Conservation (phyloP, 306 rosid species). For the Begonia loranthoides region DNA sequence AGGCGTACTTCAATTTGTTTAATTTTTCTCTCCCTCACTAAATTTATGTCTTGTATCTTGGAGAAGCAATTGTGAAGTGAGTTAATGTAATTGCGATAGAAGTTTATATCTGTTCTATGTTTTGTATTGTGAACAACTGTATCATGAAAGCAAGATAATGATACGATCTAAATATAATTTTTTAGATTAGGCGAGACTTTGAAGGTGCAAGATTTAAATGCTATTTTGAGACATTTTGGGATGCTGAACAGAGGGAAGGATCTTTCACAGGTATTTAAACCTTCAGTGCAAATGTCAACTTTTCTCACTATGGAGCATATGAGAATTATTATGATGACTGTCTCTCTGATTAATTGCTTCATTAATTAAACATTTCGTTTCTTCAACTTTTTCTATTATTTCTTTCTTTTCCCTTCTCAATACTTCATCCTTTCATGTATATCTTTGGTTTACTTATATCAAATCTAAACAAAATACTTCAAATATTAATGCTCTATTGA, state of each 20-base stretch:
- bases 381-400: no score
- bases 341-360: neutral
- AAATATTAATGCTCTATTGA: no score
- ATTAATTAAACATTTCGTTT: no score
- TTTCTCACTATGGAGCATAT: neutral
- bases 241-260: constrained; percentile 33
- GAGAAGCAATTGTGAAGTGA: neutral
- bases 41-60: no score
- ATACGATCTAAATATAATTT: neutral
- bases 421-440: neutral
- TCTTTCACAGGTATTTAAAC: constrained; percentile 48
- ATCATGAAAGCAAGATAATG: neutral
- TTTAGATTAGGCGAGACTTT: constrained; percentile 40
- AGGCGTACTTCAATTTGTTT: neutral
- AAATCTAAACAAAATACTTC: no score
- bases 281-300: neutral
- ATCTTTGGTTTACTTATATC: no score
- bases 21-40: no score
- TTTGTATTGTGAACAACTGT: neutral
- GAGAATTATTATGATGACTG: neutral
- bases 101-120: neutral
- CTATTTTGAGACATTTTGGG: constrained; percentile 46
- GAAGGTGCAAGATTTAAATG: constrained; percentile 67
- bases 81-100: neutral
- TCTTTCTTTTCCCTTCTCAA: neutral